A percentile compares a stretch with the other conserved stretches of the same genome.
Conservation (phyloP, 306 rosid species). For the Begonia fuchsioides region DNA sequence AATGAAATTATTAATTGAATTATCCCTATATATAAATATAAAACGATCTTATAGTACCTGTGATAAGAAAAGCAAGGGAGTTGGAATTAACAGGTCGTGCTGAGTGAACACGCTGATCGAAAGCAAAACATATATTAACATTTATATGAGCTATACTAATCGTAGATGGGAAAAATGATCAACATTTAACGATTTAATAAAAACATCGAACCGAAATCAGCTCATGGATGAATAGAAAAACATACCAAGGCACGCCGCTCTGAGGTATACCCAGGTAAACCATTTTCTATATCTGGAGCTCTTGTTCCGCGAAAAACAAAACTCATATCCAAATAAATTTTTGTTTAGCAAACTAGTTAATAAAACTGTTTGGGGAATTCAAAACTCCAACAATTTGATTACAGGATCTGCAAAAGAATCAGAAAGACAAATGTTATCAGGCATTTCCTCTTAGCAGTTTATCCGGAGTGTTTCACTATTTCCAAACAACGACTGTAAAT, state of each 20-base stretch:
- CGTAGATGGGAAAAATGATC: too few relatives aligned
- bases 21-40: neutral
- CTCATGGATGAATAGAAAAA: neutral
- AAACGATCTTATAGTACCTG: slow-evolving; percentile 31
- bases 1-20: too few relatives aligned
- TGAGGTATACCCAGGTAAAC: slow-evolving; percentile 61
- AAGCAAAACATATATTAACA: slow-evolving; percentile 4
- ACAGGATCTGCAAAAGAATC: too few relatives aligned
- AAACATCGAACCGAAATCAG: slow-evolving; percentile 3
- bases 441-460: too few relatives aligned
- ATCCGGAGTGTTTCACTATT: too few relatives aligned
- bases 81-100: slow-evolving; percentile 71
- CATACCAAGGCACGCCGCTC: slow-evolving; percentile 78
- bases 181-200: neutral
- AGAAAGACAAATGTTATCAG: too few relatives aligned
- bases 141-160: too few relatives aligned
- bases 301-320: slow-evolving; percentile 85
- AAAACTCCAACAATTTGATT: neutral
- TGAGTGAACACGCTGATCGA: slow-evolving; percentile 49
- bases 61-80: slow-evolving; percentile 85
- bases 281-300: slow-evolving; percentile 62
- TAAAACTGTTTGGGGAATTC: neutral
- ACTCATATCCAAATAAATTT: slow-evolving; percentile 42
- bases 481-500: too few relatives aligned
- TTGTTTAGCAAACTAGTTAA: slow-evolving; percentile 4